Evolutionary conservation across 305 asterid genomes (phyloP), one percentile per base, ranked within the genome.

Genomic region (Striga hermonthica): DNA sequence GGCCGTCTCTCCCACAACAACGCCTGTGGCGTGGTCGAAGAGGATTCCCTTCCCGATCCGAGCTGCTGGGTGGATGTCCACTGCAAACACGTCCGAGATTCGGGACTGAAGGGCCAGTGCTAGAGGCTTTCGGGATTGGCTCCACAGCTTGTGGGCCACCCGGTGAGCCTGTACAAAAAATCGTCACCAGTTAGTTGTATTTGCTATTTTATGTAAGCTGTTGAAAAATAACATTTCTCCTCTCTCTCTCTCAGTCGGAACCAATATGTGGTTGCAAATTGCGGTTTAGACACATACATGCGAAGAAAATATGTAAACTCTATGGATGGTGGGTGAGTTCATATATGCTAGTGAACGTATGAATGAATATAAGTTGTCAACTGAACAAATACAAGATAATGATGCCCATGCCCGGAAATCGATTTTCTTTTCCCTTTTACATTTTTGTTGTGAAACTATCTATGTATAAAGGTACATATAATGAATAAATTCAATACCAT

Each of bases 61-160:
- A n/a, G 95, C 95, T 5, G 87, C 95, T 1, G 91, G 95, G 77
- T 87, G 95, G 67, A 87, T 84, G 45, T 87, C 95, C 39, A 87
- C 78, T 0, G 95, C 89, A 38, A 87, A 87, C 53, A 87, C 95
- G 40, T 87, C 95, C 4, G 95, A 84, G 71, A 87, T 81, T 16
- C 95, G 86, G 13, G 95, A 78, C 72, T 87, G 95, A 15, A 87
- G 87, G 7, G 95, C 95, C 0, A 84, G 88, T 6, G 91, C 95
- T 55, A 87, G 60, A 15, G 91, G 89, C 77, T 62, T 83, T 48
- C 91, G 83, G 5, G 82, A 79, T 74, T 81, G 89, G 60, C 82
- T 80, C 95, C 95, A 87, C 14, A 87, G 88, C 60, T 81, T 84
- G 81, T 87, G 95, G 57, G 91, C 82, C 60, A 84, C 81, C 68